Evolutionary conservation across 176 grass and related monocot species (phyloP), one percentile per base, ranked within the genome.

Genomic region (Triticum turgidum): DNA sequence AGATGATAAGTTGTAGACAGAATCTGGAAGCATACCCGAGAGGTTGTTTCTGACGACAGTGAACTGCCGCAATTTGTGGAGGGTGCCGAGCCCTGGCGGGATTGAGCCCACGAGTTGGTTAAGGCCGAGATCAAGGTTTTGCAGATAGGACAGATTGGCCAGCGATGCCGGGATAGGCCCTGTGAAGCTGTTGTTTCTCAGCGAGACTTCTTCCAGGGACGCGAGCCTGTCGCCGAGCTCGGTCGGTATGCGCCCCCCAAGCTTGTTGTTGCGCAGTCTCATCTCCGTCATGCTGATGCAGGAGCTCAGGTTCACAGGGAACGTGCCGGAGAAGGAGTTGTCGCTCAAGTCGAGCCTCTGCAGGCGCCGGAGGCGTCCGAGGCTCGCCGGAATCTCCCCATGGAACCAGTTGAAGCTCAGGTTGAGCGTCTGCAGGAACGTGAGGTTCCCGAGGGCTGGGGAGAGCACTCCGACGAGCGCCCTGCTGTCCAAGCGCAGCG

Each of bases 291-390:
- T 59, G 56, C 56, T 59, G 2, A 59, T 0, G 56, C 56, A 59
- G 18, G 56, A 59, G 56, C 18, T 59, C 2, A 59, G 56, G 18
- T 59, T 59, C 56, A 59, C 17, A 20, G 56, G 56, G 17, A 59
- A 9, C 56, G 7, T 59, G 56, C 56, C 18, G 7, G 56, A 59
- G 56, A 59, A 59, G 56, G 20, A 59, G 56, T 59, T 59, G 56
- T 7, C 6, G 18, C 56, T 9, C 56, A 59, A 59, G 56, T 59
- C 56, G 7, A 59, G 56, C 0, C 18, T 59, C 56, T 0, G 18
- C 56, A 59, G 7, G 6, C 18, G 20, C 0, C 18, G 56, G 18
- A 59, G 56, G 0, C 56, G 56, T 0, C 56, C 56, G 1, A 59
- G 56, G 56, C 20, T 59, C 0, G 18, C 56, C 0, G 56, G 56